phyloP scores from a whole-genome alignment of 768 basidiomycete species.

The Boletus rex-veris region DNA sequence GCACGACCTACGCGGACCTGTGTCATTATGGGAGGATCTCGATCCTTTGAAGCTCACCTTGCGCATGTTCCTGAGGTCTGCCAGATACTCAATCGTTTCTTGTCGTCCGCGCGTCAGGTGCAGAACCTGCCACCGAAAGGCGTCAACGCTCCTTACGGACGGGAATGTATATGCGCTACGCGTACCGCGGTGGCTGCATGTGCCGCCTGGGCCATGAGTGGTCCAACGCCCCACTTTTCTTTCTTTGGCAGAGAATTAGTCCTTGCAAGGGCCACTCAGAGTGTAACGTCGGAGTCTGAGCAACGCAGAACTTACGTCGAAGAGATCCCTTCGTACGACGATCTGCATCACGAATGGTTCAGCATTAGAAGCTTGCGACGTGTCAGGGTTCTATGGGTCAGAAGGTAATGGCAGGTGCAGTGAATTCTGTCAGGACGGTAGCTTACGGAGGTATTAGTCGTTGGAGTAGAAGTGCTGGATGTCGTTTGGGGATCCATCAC shows the following conservation, averaged over 20 bases:
- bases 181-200: constrained; percentile 42
- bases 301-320: constrained; percentile 32
- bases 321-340: constrained; percentile 40
- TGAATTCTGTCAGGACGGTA: not conserved
- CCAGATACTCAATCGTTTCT: constrained; percentile 39
- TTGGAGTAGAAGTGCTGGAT: not conserved
- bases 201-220: constrained; percentile 43
- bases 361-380: not conserved
- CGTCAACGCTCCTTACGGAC: not conserved
- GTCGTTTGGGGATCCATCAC: constrained; percentile 2
- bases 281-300: not conserved
- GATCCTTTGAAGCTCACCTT: constrained; percentile 29
- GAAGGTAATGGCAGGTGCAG: not conserved
- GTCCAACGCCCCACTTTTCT: constrained; percentile 43
- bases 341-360: constrained; percentile 42
- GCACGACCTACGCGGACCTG: constrained; percentile 31
- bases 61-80: constrained; percentile 39
- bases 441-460: not conserved
- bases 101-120: constrained; percentile 37
- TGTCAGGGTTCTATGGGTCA: not conserved
- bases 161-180: not conserved
- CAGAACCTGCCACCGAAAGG: constrained; percentile 29
- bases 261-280: not conserved
- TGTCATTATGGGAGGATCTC: not conserved
- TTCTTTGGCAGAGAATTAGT: constrained; percentile 23